Percentiles rank a stretch among this genome's conserved stretches.
These are phyloP conservation scores for Globisporangium paddicum DNA, from an alignment of 352 stramenopile genomes.

Conservation along the genomic window DNA sequence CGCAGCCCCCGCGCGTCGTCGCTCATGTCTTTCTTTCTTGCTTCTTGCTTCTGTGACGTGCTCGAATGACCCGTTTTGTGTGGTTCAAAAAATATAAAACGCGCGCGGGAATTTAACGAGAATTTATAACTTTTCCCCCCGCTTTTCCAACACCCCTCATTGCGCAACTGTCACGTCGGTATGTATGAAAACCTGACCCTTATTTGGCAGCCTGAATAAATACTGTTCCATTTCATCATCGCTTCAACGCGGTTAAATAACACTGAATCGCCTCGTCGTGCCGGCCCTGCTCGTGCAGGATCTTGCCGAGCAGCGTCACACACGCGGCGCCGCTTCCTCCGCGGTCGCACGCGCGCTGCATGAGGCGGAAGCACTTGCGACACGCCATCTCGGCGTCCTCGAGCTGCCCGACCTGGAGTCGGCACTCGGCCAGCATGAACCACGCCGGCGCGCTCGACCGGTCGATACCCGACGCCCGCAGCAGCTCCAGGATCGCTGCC, in stretches of 20 bases:
- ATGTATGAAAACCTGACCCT: background rate
- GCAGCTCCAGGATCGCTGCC: constrained; percentile 53
- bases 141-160: background rate
- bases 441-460: constrained; percentile 42
- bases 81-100: constrained; percentile 13
- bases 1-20: constrained; percentile 32
- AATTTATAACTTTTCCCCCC: background rate
- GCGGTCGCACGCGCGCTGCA: constrained; percentile 19
- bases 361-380: constrained; percentile 36
- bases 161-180: background rate
- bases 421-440: constrained; percentile 54
- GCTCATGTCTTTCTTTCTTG: constrained; percentile 15
- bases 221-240: constrained; percentile 19
- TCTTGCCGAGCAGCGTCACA: constrained; percentile 42
- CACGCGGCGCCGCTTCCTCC: constrained; percentile 15
- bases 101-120: constrained; percentile 5
- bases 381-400: constrained; percentile 49
- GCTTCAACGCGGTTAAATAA: constrained; percentile 57
- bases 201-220: constrained; percentile 11
- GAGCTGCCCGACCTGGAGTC: constrained; percentile 40
- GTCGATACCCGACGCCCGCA: constrained; percentile 40
- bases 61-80: constrained; percentile 6
- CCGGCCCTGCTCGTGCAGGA: constrained; percentile 45
- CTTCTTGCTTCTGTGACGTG: constrained; percentile 8
- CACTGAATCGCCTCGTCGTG: constrained; percentile 54